Evolutionary conservation across 148 eudicot genomes (phyloP), one percentile per base, ranked within the genome.

Genomic region (Rhododendron williamsianum): DNA sequence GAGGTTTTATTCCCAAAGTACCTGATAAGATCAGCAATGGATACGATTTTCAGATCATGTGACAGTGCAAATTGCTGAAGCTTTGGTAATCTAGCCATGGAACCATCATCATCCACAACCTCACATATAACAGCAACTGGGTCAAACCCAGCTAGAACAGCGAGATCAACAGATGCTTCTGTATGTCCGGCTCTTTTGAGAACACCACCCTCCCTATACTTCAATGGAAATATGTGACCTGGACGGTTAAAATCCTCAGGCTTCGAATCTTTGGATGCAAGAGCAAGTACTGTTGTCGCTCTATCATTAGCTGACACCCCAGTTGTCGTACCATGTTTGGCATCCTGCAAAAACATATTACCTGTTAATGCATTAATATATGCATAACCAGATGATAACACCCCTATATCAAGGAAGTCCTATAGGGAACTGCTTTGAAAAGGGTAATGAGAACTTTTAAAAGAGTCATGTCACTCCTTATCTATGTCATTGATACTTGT

Each of bases 141-240:
- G 46, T 91, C 95, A 10, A 94, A 88, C 67, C 98, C 98, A 81
- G 98, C 98, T 85, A 96, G 88, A 88, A 94, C 56, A 60, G 98
- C 86, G 82, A 96, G 91, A 89, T 96, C 98, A 45, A 94, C 93
- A 81, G 98, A 93, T 84, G 98, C 98, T 90, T 96, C 98, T 27
- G 98, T 96, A 89, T 96, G 98, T 46, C 98, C 98, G 19, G 98
- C 98, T 91, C 98, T 93, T 90, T 96, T 96, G 67, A 96, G 86
- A 78, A 96, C 98, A 82, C 98, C 98, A 33, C 98, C 98, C 54
- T 93, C 98, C 88, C 95, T 92, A 58, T 96, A 96, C 85, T 93
- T 96, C 86, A 96, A 83, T 13, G 98, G 98, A 82, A 94, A 96
- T 81, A 96, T 96, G 90, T 96, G 98, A n/a, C 98, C 98, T 33